Evolutionary conservation across 83 land plant species (phyloP).

Genomic region (Picea abies): DNA sequence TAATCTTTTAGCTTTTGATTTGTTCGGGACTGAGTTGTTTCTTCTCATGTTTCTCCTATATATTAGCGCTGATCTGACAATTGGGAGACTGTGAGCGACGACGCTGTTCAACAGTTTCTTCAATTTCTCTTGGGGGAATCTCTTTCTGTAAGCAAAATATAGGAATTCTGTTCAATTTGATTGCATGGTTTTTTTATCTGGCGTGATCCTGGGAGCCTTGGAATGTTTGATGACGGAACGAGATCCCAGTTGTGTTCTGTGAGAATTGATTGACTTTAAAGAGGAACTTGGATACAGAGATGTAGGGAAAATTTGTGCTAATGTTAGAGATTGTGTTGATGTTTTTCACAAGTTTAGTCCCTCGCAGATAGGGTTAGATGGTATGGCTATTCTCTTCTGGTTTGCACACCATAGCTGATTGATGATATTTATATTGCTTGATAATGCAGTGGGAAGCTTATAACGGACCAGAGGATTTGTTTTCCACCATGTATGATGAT

Average conservation of each 20-base stretch:
- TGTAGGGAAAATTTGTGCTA: neutral
- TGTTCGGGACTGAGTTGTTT: neutral
- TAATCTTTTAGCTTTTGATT: constrained; percentile 3
- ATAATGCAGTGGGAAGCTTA: too few relatives aligned
- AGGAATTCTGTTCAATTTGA: neutral
- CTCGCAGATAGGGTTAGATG: neutral
- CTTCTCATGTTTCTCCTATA: neutral
- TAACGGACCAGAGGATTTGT: too few relatives aligned
- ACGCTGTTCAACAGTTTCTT: too few relatives aligned
- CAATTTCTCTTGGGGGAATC: neutral
- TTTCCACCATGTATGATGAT: constrained; percentile 8
- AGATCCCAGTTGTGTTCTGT: neutral
- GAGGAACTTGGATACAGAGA: neutral
- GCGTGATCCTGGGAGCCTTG: neutral
- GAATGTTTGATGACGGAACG: neutral
- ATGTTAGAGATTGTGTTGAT: neutral
- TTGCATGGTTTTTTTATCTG: neutral
- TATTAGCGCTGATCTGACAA: neutral
- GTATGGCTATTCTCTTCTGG: neutral
- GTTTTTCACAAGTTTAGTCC: neutral
- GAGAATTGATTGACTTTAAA: too few relatives aligned
- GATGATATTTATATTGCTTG: too few relatives aligned
- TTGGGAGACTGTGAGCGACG: neutral
- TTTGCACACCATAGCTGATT: too few relatives aligned
- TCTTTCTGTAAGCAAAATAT: constrained; percentile 6